A percentile compares a stretch with the other conserved stretches of the same genome.
phyloP scores from a whole-genome alignment of 345 rosid species.

The Camelina laxa region DNA sequence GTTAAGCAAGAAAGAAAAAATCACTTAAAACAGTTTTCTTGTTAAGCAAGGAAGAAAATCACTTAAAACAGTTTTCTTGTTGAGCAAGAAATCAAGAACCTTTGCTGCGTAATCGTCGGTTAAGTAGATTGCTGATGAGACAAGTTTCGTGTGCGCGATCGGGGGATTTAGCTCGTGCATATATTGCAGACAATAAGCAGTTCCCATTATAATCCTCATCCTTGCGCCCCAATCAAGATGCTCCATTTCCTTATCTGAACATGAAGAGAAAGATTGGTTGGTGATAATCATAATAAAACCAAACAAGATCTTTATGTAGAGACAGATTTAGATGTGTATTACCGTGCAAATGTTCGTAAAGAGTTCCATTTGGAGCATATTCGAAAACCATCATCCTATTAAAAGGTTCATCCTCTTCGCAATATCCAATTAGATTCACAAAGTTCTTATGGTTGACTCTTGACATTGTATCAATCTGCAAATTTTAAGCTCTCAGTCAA shows the following conservation, averaged over 20 bases:
- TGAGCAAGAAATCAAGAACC: slow-evolving; percentile 52
- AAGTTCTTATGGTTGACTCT: slow-evolving; percentile 92
- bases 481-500: slow-evolving; percentile 11
- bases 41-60: slow-evolving; percentile 47
- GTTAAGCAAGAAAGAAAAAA: slow-evolving; percentile 30
- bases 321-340: slow-evolving; percentile 31
- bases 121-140: slow-evolving; percentile 54
- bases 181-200: slow-evolving; percentile 85
- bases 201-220: slow-evolving; percentile 89
- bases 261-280: slow-evolving; percentile 27
- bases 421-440: slow-evolving; percentile 83
- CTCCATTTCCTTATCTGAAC: slow-evolving; percentile 79
- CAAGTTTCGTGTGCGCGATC: slow-evolving; percentile 54
- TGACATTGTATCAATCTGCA: slow-evolving; percentile 76
- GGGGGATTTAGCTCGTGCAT: slow-evolving; percentile 95
- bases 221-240: slow-evolving; percentile 92
- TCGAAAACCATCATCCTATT: slow-evolving; percentile 98
- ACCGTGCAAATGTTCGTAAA: slow-evolving; percentile 92
- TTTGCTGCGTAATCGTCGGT: slow-evolving; percentile 97
- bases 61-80: neutral
- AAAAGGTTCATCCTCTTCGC: slow-evolving; percentile 90
- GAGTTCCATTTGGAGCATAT: slow-evolving; percentile 91
- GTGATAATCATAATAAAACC: neutral
- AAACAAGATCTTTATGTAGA: slow-evolving; percentile 4
- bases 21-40: slow-evolving; percentile 37